phyloP scores from a whole-genome alignment of 2,329 filamentous ascomycete genomes.

The Fusarium zealandicum region DNA sequence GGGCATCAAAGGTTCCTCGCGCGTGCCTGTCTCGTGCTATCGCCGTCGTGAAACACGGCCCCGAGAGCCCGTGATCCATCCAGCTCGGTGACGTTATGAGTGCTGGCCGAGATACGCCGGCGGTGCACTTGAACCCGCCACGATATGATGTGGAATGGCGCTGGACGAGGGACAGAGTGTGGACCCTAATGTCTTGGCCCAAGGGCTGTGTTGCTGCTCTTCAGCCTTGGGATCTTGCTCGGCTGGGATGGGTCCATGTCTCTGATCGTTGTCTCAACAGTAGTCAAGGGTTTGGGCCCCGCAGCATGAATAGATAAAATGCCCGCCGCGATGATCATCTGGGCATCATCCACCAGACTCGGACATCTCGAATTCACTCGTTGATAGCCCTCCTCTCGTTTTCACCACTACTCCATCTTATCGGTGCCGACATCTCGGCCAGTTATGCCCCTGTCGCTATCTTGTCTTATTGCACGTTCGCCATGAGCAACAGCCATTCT shows the following conservation, averaged over 20 bases:
- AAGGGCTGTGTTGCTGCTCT: not conserved
- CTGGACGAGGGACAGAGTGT: not conserved
- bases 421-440: not conserved
- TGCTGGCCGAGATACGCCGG: conserved; percentile 5
- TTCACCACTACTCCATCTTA: not conserved
- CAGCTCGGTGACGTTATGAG: not conserved
- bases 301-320: conserved; percentile 14
- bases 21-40: conserved; percentile 10
- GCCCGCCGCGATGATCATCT: not conserved
- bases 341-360: not conserved
- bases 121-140: not conserved
- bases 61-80: not conserved
- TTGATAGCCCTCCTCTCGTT: conserved; percentile 5
- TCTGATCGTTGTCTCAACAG: not conserved
- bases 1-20: not conserved
- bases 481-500: conserved; percentile 12
- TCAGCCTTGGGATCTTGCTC: not conserved
- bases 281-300: not conserved
- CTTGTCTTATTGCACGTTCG: not conserved
- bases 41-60: not conserved
- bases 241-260: not conserved
- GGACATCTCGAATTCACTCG: conserved; percentile 7
- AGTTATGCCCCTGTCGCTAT: conserved; percentile 1
- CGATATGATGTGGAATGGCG: conserved; percentile 5
- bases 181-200: not conserved